Evolutionary conservation across 2,329 filamentous ascomycete species (phyloP).

Genomic region (Sporothrix phasma): DNA sequence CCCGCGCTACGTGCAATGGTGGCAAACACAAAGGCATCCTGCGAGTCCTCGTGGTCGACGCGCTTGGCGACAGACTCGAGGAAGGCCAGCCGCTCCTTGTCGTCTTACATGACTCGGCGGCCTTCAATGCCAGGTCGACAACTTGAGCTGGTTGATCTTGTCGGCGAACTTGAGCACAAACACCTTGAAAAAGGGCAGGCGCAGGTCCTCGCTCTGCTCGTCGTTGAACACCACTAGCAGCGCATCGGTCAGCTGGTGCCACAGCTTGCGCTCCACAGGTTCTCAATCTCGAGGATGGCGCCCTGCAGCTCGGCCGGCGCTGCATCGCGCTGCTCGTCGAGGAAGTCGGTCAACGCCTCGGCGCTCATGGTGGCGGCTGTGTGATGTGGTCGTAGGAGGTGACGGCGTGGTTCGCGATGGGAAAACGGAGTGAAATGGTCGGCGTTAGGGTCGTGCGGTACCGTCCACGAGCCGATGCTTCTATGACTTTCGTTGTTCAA

Average conservation of each 20-base stretch:
- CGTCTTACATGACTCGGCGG: conserved; percentile 79
- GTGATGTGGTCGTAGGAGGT: neutral
- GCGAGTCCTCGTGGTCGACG: conserved; percentile 83
- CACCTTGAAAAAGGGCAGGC: conserved; percentile 82
- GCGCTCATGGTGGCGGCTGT: conserved; percentile 53
- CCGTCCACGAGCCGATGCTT: neutral
- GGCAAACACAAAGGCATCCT: conserved; percentile 93
- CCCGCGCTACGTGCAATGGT: conserved; percentile 79
- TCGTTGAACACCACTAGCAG: conserved; percentile 82
- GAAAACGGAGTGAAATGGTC: neutral
- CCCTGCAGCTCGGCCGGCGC: conserved; percentile 81
- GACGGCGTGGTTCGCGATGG: neutral
- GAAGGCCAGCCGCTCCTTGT: conserved; percentile 76
- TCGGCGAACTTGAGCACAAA: conserved; percentile 96
- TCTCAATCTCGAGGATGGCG: conserved; percentile 84
- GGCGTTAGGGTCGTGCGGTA: neutral
- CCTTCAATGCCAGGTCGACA: conserved; percentile 78
- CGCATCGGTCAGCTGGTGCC: conserved; percentile 93
- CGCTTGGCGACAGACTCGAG: conserved; percentile 73
- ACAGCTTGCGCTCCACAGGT: conserved; percentile 96
- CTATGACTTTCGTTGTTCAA: conserved; percentile 8
- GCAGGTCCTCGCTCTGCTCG: conserved; percentile 69
- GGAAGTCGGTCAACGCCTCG: conserved; percentile 84
- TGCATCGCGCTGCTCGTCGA: conserved; percentile 78
- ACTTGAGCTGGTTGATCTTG: conserved; percentile 98